These are phyloP conservation scores for Trichophyton mentagrophytes DNA, from an alignment of 2,329 filamentous ascomycete genomes.

Conservation along the genomic window DNA sequence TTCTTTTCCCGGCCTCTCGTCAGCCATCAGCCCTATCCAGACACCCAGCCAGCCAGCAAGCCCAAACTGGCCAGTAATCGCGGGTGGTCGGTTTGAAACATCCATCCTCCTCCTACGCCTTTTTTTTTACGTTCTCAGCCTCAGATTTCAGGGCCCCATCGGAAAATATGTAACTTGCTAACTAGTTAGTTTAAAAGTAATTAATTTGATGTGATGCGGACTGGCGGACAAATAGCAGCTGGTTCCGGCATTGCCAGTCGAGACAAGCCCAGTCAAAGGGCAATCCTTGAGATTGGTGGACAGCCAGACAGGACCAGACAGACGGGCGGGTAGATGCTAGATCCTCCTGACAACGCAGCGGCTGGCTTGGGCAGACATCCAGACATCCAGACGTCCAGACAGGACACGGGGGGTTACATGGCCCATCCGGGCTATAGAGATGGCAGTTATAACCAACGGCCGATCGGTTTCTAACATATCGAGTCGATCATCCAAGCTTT, in stretches of 20 bases:
- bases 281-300: not conserved
- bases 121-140: not conserved
- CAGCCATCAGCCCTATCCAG: constrained; percentile 1
- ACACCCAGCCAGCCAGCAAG: too few relatives aligned
- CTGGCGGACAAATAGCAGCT: not conserved
- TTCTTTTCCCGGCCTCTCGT: not conserved
- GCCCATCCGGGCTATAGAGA: not conserved
- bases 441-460: not conserved
- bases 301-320: not conserved
- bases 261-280: not conserved
- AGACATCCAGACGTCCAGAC: too few relatives aligned
- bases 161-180: not conserved
- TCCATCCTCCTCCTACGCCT: not conserved
- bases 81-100: too few relatives aligned
- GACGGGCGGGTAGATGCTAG: not conserved
- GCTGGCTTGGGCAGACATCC: too few relatives aligned
- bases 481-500: not conserved
- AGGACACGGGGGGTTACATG: too few relatives aligned
- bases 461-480: not conserved
- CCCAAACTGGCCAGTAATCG: too few relatives aligned
- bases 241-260: not conserved
- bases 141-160: not conserved
- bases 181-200: too few relatives aligned
- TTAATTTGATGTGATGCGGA: not conserved
- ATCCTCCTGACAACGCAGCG: not conserved